A percentile compares a stretch with the other conserved stretches of the same genome.
phyloP scores from a whole-genome alignment of 192 early-diverging fungal species.

The Gonapodya prolifera region DNA sequence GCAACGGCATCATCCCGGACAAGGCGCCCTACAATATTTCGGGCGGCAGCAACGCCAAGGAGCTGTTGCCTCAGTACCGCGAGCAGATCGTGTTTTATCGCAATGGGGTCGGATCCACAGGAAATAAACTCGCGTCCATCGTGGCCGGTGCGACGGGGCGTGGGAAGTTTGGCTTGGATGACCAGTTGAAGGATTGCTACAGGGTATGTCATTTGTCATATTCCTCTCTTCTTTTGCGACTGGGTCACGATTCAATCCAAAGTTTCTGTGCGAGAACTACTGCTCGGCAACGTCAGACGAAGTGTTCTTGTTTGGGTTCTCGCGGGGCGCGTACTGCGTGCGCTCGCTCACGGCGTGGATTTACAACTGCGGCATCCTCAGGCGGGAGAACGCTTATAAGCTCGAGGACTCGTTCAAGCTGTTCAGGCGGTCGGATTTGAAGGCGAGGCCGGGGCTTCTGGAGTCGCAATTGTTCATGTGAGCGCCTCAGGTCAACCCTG shows the following conservation, averaged over 20 bases:
- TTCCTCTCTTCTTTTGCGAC: background rate
- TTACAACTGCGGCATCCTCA: background rate
- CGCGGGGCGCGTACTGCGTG: background rate
- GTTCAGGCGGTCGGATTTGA: background rate
- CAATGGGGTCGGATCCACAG: background rate
- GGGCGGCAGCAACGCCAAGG: background rate
- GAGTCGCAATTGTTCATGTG: background rate
- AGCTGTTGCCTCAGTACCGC: background rate
- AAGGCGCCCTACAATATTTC: background rate
- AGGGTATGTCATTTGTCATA: background rate
- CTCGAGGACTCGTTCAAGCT: background rate
- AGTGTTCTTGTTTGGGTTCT: background rate
- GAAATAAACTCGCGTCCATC: background rate
- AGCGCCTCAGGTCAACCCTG: background rate
- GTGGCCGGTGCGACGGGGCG: background rate
- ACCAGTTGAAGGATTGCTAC: background rate
- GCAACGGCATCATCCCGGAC: background rate
- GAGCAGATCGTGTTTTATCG: background rate
- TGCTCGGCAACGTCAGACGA: background rate
- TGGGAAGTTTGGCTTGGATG: background rate
- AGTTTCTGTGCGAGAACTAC: background rate
- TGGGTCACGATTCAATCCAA: too few relatives aligned
- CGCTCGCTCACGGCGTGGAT: background rate
- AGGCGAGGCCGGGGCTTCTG: background rate
- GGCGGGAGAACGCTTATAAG: background rate